Evolutionary conservation across 169 alveolate genomes (phyloP), one percentile per base, ranked within the genome.

Genomic region (Cryptosporidium xiaoi): DNA sequence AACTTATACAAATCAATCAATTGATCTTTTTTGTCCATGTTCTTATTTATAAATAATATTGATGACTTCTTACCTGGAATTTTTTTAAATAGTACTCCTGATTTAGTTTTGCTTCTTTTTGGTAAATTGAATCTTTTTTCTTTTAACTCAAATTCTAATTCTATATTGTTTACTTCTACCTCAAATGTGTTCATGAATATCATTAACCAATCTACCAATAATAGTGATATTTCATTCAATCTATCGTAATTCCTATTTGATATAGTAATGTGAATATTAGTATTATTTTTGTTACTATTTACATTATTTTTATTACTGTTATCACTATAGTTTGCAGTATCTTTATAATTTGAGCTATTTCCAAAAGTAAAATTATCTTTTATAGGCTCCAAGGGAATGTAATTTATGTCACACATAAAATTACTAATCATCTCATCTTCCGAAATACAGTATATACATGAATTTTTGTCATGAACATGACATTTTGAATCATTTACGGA

Each of bases 181-280:
- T 77, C 87, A 31, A 44, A 60, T 20, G 87, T 46, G 50, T 77
- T 77, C 58, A 62, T 66, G 56, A 77, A 77, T n/a, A 40, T 34
- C 15, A 58, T 18, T 27, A 77, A 56, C 87, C 87, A 77, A 12
- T 77, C 56, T 24, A 71, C 51, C n/a, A 77, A 34, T 3, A 27
- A 12, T 15, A 29, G n/a, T 13, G 83, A 60, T 7, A 55, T 6
- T 33, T 20, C 68, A 1, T 8, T 8, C 48, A 40, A 3, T 8
- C 48, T 40, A 40, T 40, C 4, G 1, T 8, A 40, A 40, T 40
- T 40, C 48, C 48, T 40, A 40, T 40, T 40, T 40, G 48, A 8
- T 8, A 40, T 40, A 1, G 48, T 8, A 24, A 51, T 34, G 12
- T 13, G 1, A 6, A 55, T 55, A 55, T 3, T 55, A 40, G 2